Evolutionary conservation across 75 land plant species (phyloP).

Genomic region (Pinus tabuliformis): DNA sequence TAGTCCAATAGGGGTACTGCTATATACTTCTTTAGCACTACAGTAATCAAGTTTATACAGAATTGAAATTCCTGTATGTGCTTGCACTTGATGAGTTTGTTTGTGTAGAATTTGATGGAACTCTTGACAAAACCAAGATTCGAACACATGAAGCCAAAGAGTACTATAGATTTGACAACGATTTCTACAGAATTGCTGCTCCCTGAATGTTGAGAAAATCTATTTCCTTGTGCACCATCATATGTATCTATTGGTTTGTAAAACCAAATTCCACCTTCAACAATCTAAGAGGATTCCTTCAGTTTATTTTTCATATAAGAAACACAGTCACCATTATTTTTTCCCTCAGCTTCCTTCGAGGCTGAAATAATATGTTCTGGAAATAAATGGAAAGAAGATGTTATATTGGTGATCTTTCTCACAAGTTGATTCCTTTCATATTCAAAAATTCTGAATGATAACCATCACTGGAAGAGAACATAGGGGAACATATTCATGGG

Average conservation of each 20-base stretch:
- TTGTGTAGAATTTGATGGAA: not conserved
- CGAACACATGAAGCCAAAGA: not conserved
- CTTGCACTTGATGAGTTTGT: not conserved
- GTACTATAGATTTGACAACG: not conserved
- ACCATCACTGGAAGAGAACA: not conserved
- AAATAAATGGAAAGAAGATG: not conserved
- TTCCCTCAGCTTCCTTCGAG: not conserved
- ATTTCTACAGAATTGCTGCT: not conserved
- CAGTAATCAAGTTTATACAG: not conserved
- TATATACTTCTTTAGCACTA: not conserved
- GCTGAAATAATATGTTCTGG: constrained; percentile 1
- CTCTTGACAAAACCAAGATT: constrained; percentile 1
- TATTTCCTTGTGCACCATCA: constrained; percentile 1
- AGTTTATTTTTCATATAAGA: not conserved
- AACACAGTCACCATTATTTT: not conserved
- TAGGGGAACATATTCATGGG: not conserved
- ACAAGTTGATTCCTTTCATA: not conserved
- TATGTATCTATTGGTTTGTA: not conserved
- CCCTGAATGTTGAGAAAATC: not conserved
- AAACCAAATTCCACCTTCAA: not conserved
- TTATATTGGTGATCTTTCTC: not conserved
- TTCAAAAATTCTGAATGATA: not conserved
- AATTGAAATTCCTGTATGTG: not conserved
- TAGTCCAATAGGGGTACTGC: not conserved
- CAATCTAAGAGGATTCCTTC: not conserved